A percentile compares a stretch with the other conserved stretches of the same genome.
Evolutionary conservation across 495 filamentous ascomycete species (phyloP).

Genomic region (Bacidia rubella): DNA sequence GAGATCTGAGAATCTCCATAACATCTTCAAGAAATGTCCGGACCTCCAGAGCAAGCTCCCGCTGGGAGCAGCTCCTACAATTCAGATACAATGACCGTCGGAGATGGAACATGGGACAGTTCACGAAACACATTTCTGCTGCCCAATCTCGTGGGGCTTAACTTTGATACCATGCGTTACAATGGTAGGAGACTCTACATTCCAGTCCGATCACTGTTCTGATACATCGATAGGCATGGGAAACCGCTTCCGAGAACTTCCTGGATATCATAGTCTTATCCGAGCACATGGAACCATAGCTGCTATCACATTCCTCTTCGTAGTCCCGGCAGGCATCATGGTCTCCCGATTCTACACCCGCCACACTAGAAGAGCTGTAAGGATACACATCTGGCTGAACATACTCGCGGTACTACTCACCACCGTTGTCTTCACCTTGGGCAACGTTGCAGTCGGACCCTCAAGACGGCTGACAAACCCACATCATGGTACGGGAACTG

Average conservation of each 20-base stretch:
- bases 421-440: conserved; percentile 62
- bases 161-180: conserved; percentile 89
- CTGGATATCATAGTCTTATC: conserved; percentile 67
- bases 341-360: conserved; percentile 60
- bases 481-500: conserved; percentile 85
- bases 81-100: conserved; percentile 71
- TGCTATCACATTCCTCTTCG: conserved; percentile 72
- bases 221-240: conserved; percentile 57
- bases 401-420: conserved; percentile 59
- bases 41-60: conserved; percentile 31
- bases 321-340: conserved; percentile 69
- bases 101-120: conserved; percentile 86
- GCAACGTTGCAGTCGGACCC: conserved; percentile 68
- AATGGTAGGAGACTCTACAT: conserved; percentile 48
- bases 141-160: conserved; percentile 73
- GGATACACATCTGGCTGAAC: conserved; percentile 75
- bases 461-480: conserved; percentile 75
- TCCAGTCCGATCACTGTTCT: conserved; percentile 12
- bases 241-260: conserved; percentile 65
- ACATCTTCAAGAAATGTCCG: conserved; percentile 24
- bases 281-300: conserved; percentile 74
- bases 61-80: conserved; percentile 72
- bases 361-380: conserved; percentile 52
- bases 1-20: conserved; percentile 1
- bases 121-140: conserved; percentile 74